These are phyloP conservation scores for Aureobasidium namibiae DNA, from an alignment of 2,329 filamentous ascomycete species.

Conservation along the genomic window DNA sequence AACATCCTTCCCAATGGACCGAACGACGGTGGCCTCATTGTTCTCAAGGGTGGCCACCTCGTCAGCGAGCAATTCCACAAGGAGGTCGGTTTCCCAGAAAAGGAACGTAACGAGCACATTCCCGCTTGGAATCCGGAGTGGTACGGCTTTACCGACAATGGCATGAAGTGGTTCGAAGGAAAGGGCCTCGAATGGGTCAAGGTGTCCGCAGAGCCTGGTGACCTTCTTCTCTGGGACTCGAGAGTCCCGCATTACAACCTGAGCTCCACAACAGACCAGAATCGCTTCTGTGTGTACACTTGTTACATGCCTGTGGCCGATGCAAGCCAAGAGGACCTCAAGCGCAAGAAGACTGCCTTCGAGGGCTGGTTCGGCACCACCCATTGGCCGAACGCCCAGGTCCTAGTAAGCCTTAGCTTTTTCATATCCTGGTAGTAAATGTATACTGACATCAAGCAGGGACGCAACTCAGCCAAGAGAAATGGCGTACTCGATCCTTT, in stretches of 20 bases:
- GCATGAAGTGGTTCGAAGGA: constrained; percentile 19
- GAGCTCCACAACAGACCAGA: constrained; percentile 21
- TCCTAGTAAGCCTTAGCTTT: background rate
- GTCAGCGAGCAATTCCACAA: constrained; percentile 27
- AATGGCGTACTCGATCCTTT: constrained; percentile 25
- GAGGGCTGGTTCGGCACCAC: constrained; percentile 26
- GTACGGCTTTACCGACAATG: constrained; percentile 24
- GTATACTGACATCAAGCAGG: constrained; percentile 1
- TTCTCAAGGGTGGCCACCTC: constrained; percentile 25
- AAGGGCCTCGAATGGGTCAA: constrained; percentile 18
- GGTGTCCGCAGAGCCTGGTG: constrained; percentile 15
- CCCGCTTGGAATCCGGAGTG: constrained; percentile 26
- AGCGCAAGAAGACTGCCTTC: constrained; percentile 26
- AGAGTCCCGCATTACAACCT: constrained; percentile 27
- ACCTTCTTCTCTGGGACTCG: constrained; percentile 19
- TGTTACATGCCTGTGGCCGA: constrained; percentile 31
- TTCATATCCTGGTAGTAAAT: too few relatives aligned
- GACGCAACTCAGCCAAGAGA: constrained; percentile 25
- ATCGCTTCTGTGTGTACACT: constrained; percentile 27
- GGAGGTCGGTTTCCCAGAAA: constrained; percentile 23
- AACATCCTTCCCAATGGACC: constrained; percentile 34
- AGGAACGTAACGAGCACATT: constrained; percentile 15
- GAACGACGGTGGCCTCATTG: constrained; percentile 31
- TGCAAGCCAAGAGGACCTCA: constrained; percentile 27
- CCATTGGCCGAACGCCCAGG: constrained; percentile 19